Conservation (phyloP, 169 alveolate species). For the Plasmodium knowlesi region DNA sequence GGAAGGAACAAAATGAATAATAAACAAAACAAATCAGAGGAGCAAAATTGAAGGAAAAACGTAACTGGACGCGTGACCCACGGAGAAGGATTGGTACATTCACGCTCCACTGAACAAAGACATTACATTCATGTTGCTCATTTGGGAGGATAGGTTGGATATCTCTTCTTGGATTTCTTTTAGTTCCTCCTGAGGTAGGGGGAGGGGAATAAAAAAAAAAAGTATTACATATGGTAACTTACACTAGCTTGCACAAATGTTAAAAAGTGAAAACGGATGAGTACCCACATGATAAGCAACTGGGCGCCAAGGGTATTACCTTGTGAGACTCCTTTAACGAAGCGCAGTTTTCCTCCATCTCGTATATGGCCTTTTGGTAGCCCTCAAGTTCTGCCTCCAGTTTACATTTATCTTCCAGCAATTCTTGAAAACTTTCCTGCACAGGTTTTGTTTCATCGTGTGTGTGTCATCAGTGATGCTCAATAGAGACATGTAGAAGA, state of each 20-base stretch:
- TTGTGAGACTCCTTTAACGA: slow-evolving; percentile 49
- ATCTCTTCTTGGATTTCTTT: slow-evolving; percentile 62
- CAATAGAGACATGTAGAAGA: neutral
- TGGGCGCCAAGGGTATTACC: neutral
- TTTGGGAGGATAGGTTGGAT: slow-evolving; percentile 20
- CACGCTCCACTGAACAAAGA: neutral
- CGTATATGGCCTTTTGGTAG: slow-evolving; percentile 50
- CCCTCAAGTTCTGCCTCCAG: slow-evolving; percentile 12
- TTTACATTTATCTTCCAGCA: slow-evolving; percentile 43
- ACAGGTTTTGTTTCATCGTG: neutral
- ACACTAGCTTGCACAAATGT: neutral
- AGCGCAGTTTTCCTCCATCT: slow-evolving; percentile 43
- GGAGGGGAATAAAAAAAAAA: neutral
- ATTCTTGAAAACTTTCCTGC: slow-evolving; percentile 31
- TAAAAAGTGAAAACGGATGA: neutral
- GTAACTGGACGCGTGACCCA: neutral
- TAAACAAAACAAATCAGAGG: neutral
- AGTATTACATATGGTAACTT: neutral
- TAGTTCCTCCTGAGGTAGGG: slow-evolving; percentile 14
- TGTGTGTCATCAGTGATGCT: neutral
- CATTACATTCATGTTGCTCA: slow-evolving; percentile 14
- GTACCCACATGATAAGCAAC: neutral
- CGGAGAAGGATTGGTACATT: neutral
- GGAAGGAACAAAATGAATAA: neutral
- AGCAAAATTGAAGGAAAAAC: neutral